Percentiles rank a stretch among this genome's conserved stretches.
phyloP scores from a whole-genome alignment of 495 filamentous ascomycete genomes.

The Usnea hakonensis region DNA sequence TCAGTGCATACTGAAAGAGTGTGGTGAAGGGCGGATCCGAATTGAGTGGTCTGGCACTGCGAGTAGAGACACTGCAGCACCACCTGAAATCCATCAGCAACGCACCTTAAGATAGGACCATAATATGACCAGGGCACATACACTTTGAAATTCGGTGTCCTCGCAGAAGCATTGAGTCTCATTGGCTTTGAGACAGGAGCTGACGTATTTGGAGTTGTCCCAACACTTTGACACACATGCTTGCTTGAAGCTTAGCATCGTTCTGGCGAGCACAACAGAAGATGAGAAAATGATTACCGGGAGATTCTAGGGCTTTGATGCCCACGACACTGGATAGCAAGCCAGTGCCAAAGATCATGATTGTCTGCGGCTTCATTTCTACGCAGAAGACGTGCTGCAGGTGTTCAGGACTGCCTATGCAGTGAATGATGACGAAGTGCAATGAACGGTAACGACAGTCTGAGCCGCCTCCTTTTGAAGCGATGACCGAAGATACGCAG shows the following conservation, averaged over 20 bases:
- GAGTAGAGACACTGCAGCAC: slow-evolving; percentile 37
- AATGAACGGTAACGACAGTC: slow-evolving; percentile 5
- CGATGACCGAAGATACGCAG: not conserved
- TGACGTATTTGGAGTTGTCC: slow-evolving; percentile 37
- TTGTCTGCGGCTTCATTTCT: slow-evolving; percentile 10
- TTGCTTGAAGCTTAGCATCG: slow-evolving; percentile 8
- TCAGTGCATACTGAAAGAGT: slow-evolving; percentile 27
- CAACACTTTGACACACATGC: slow-evolving; percentile 30
- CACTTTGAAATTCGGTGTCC: slow-evolving; percentile 30
- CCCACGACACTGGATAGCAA: slow-evolving; percentile 1
- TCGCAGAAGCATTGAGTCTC: slow-evolving; percentile 30
- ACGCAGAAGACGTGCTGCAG: not conserved
- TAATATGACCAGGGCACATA: slow-evolving; percentile 18
- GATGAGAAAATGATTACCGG: slow-evolving; percentile 4
- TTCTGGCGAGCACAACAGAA: not conserved
- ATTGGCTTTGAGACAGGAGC: slow-evolving; percentile 19
- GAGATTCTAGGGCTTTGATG: not conserved
- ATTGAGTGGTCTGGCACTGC: slow-evolving; percentile 34
- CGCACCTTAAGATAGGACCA: slow-evolving; percentile 3
- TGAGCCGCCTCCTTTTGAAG: not conserved
- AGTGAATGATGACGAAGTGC: not conserved
- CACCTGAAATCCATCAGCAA: slow-evolving; percentile 23
- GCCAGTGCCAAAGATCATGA: slow-evolving; percentile 1
- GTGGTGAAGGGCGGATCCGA: slow-evolving; percentile 32
- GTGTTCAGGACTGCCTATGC: not conserved